These are phyloP conservation scores for Bonia amplexicaulis DNA, from an alignment of 176 grass and related monocot species.

Conservation along the genomic window DNA sequence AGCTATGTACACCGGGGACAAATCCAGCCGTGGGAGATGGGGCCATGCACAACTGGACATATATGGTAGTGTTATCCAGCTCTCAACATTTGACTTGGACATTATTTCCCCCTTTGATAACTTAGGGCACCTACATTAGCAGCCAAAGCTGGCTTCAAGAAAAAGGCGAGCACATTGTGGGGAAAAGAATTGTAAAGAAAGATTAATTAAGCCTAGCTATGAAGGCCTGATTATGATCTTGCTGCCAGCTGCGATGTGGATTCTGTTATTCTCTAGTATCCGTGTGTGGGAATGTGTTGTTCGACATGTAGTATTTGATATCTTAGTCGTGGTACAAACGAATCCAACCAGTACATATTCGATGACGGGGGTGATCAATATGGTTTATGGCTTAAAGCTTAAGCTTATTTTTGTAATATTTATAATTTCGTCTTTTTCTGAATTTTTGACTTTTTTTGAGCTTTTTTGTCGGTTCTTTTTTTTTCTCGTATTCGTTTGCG, in stretches of 20 bases:
- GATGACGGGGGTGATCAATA: too few species aligned
- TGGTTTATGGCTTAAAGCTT: too few species aligned
- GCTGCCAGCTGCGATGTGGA: background rate
- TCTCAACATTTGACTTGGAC: background rate
- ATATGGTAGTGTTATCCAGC: constrained; percentile 26
- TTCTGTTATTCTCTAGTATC: background rate
- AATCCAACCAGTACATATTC: background rate
- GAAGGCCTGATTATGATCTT: background rate
- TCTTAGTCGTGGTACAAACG: background rate
- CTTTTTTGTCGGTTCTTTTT: too few species aligned
- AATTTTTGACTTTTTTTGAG: too few species aligned
- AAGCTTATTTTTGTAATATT: too few species aligned
- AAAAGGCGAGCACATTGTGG: background rate
- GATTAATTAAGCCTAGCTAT: background rate
- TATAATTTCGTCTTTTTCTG: too few species aligned
- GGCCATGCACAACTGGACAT: background rate
- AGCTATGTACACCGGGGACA: background rate
- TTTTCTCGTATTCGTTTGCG: too few species aligned
- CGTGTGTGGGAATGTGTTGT: background rate
- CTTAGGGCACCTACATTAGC: background rate
- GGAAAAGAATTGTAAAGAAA: background rate
- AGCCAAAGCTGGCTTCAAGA: background rate
- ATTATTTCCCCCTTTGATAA: background rate
- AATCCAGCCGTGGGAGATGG: background rate
- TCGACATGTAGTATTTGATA: background rate